Conservation (phyloP, 2,329 filamentous ascomycete species). For the Xenoacremonium recifei region DNA sequence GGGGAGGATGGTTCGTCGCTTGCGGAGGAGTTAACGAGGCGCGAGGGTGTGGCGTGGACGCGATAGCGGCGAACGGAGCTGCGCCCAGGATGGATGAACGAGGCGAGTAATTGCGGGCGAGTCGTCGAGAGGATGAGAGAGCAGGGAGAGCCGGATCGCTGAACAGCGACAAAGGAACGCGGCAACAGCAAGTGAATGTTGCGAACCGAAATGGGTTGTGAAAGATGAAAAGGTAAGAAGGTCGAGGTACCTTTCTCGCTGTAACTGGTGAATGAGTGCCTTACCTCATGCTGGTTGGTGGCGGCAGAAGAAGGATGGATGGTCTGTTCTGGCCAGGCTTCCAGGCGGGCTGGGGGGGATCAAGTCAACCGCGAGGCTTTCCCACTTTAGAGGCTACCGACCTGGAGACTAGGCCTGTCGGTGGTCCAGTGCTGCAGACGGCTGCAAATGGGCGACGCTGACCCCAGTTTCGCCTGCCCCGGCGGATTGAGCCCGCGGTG, state of each 20-base stretch:
- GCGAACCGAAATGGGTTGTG: background rate
- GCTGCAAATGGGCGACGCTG: background rate
- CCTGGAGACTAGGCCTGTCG: background rate
- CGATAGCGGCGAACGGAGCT: conserved; percentile 19
- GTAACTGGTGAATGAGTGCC: background rate
- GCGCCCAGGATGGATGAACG: too few species aligned
- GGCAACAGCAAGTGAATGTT: too few species aligned
- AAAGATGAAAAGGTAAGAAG: background rate
- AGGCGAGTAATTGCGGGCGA: too few species aligned
- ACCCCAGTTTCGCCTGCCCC: background rate
- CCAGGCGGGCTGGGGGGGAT: background rate
- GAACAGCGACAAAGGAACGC: background rate
- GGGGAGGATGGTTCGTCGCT: conserved; percentile 8
- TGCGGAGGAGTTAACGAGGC: conserved; percentile 12
- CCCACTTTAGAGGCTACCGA: background rate
- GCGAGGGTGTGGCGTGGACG: conserved; percentile 23
- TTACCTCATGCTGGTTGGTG: background rate
- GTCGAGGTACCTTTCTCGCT: background rate
- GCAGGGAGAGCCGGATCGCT: conserved; percentile 1
- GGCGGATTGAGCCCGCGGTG: background rate
- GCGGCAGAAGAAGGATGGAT: background rate
- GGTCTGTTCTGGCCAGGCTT: background rate
- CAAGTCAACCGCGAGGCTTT: too few species aligned
- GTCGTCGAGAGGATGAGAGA: too few species aligned
- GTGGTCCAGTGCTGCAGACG: background rate